Conservation (phyloP, 208 protist genomes). For the Trypanosoma cruzi region DNA sequence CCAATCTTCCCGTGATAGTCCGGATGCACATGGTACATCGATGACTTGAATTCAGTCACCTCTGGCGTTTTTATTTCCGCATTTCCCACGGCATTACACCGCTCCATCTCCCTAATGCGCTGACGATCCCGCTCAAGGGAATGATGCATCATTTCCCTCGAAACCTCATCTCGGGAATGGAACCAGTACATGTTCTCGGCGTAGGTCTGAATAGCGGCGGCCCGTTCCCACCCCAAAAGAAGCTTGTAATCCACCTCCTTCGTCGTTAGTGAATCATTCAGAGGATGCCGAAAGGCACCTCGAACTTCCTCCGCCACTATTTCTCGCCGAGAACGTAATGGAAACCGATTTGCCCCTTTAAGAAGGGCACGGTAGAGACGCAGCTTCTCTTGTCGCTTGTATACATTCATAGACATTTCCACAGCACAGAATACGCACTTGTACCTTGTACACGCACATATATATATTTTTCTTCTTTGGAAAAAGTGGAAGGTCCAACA, state of each 20-base stretch:
- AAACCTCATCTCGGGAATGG: constrained; percentile 87
- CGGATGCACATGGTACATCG: constrained; percentile 88
- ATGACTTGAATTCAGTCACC: constrained; percentile 86
- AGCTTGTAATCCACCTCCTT: constrained; percentile 80
- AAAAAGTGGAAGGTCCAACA: background rate
- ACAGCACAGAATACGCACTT: too few relatives aligned
- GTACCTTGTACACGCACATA: background rate
- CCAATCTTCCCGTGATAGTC: constrained; percentile 85
- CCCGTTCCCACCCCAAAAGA: constrained; percentile 81
- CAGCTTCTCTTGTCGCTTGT: constrained; percentile 71
- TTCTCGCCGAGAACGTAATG: constrained; percentile 78
- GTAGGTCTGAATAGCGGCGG: constrained; percentile 71
- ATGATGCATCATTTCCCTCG: constrained; percentile 82
- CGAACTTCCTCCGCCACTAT: constrained; percentile 81
- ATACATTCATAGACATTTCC: constrained; percentile 30
- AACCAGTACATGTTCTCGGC: constrained; percentile 93
- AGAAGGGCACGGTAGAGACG: constrained; percentile 73
- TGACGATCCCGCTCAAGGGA: constrained; percentile 70
- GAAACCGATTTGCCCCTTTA: constrained; percentile 74
- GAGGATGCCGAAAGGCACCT: constrained; percentile 70
- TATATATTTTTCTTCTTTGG: too few relatives aligned
- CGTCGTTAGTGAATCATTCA: constrained; percentile 50
- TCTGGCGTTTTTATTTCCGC: constrained; percentile 63
- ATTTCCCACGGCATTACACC: constrained; percentile 56
- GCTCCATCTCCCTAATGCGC: constrained; percentile 48